Conservation (phyloP, 2,329 filamentous ascomycete genomes). For the Penicillium sclerotiorum region DNA sequence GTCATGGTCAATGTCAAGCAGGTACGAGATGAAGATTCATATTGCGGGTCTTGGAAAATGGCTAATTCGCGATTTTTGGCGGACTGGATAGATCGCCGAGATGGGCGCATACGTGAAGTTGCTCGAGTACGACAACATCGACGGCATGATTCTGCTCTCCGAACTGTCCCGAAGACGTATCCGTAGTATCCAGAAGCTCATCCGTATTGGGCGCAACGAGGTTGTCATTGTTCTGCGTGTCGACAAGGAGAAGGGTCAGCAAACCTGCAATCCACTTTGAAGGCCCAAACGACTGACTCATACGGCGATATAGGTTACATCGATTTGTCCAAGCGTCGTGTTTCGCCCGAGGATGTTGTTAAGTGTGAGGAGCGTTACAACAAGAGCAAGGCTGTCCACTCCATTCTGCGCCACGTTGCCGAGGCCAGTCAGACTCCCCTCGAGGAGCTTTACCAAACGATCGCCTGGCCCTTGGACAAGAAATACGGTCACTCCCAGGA, state of each 20-base stretch:
- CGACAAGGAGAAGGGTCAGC: slow-evolving; percentile 93
- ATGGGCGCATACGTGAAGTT: slow-evolving; percentile 99
- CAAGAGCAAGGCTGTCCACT: slow-evolving; percentile 99
- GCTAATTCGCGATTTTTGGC: too few species aligned
- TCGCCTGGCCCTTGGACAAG: slow-evolving; percentile 96
- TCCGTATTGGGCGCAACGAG: slow-evolving; percentile 95
- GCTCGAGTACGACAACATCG: slow-evolving; percentile 99
- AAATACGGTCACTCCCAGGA: slow-evolving; percentile 96
- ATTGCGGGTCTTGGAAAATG: too few species aligned
- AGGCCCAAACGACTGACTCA: slow-evolving; percentile 22
- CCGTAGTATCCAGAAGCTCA: slow-evolving; percentile 97
- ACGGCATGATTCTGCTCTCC: slow-evolving; percentile 98
- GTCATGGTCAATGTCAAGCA: slow-evolving; percentile 99
- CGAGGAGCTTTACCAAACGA: slow-evolving; percentile 88
- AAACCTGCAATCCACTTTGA: slow-evolving; percentile 4
- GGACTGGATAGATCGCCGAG: slow-evolving; percentile 76
- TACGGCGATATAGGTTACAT: slow-evolving; percentile 70
- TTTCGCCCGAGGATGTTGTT: slow-evolving; percentile 94
- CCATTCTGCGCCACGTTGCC: slow-evolving; percentile 97
- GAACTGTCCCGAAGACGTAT: slow-evolving; percentile 98
- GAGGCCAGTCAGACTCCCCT: slow-evolving; percentile 96
- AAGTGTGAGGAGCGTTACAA: slow-evolving; percentile 99
- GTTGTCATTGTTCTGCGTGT: slow-evolving; percentile 98
- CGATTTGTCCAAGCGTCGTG: slow-evolving; percentile 96
- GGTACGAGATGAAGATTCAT: slow-evolving; percentile 52